Base-by-base conservation (phyloP, 805 yeast genomes). In the Tetrapisispora namnaoensis region DNA sequence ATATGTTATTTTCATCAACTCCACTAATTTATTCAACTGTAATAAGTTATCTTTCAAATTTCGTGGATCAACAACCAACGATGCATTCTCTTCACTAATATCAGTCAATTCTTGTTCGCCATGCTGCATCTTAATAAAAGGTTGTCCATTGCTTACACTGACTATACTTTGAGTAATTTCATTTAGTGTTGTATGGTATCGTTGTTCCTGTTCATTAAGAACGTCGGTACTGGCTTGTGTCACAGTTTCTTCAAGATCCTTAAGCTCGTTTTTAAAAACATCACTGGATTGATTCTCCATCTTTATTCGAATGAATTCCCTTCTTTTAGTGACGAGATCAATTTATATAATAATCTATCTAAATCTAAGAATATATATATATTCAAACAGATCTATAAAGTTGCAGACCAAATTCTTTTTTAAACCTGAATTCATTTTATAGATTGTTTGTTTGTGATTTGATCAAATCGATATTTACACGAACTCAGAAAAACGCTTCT, bases 101-200 rank as follows among this genome's bases (percentile, higher is more conserved):
- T 47, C 51, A 5, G 10, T 22, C 17, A 20, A 8, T 13, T 36
- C 27, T 13, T 42, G 21, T 4, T 38, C 32, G 9, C 34, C 32
- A 14, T 27, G 24, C 1, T 34, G 17, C 9, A 46, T 7, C 14
- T 21, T 42, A n/a, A 60, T 49, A 37, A 58, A 50, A n/a, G 49
- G 52, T 39, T 59, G 58, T 20, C 58, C 62, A 40, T 54, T 56
- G 10, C 49, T 44, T 43, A 62, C 46, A 20, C 56, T 54, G 5
- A 46, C 41, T 10, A 56, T 52, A 34, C 54, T 60, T 35, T 56
- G 61, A 10, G 56, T 53, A 16, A 59, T 52, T 42, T 60, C 64
- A 13, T 53, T 52, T 9, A 58, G 42, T 2, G 59, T 49, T 8
- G 57, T 49, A 7, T 34, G 37, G 24, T 52, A 42, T 42, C 54